These are phyloP conservation scores for Tulasnella sp. DNA, from an alignment of 768 basidiomycete species.

Conservation along the genomic window DNA sequence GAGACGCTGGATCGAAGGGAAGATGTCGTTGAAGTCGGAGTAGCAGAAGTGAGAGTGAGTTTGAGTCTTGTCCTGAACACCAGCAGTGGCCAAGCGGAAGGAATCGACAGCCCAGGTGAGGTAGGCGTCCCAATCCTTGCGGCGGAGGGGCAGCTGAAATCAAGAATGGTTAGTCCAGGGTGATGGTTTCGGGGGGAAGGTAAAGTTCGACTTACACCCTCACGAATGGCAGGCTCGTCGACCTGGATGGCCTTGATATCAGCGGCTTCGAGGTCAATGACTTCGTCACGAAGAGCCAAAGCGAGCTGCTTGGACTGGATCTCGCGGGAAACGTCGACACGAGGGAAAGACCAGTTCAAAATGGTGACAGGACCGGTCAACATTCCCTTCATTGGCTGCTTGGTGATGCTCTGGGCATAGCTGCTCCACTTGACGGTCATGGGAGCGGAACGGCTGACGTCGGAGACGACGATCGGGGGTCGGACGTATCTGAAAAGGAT, in stretches of 20 bases:
- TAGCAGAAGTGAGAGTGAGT: conserved; percentile 99
- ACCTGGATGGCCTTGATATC: conserved; percentile 98
- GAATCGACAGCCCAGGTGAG: conserved; percentile 98
- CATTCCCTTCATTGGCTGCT: conserved; percentile 99
- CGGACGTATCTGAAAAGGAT: conserved; percentile 68
- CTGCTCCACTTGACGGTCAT: conserved; percentile 97
- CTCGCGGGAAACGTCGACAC: conserved; percentile 93
- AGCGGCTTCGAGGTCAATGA: conserved; percentile 91
- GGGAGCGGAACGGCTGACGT: conserved; percentile 83
- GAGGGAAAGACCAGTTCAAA: conserved; percentile 99
- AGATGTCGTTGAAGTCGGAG: conserved; percentile 98
- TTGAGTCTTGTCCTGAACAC: conserved; percentile 88
- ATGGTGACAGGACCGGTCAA: conserved; percentile 96
- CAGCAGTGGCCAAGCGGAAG: conserved; percentile 95
- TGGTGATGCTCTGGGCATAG: conserved; percentile 91
- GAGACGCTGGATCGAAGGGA: conserved; percentile 91
- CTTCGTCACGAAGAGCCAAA: conserved; percentile 95
- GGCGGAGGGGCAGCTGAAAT: conserved; percentile 82
- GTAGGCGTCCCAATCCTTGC: conserved; percentile 92
- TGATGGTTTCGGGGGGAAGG: not conserved
- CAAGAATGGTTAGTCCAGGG: conserved; percentile 20
- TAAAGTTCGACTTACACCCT: conserved; percentile 58
- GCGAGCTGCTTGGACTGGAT: conserved; percentile 97
- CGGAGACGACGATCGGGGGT: conserved; percentile 96
- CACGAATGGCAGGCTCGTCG: conserved; percentile 98